A percentile compares a stretch with the other conserved stretches of the same genome.
Conservation (phyloP, 2,329 filamentous ascomycete species). For the Conoideocrella luteorostrata region DNA sequence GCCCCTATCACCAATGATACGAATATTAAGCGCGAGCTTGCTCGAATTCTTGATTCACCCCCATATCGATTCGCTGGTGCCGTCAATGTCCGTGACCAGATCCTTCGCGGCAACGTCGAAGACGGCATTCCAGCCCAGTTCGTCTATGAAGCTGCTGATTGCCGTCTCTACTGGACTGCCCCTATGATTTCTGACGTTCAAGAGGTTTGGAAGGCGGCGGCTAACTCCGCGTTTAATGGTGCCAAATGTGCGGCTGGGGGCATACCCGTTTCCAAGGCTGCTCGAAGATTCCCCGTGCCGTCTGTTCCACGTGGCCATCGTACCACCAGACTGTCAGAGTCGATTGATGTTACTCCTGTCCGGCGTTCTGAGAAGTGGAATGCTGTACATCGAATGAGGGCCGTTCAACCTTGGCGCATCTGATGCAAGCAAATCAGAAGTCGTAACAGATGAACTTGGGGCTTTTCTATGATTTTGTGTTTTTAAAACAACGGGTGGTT, state of each 20-base stretch:
- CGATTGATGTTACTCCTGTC: conserved; percentile 3
- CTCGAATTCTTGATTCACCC: conserved; percentile 25
- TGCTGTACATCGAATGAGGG: too few species aligned
- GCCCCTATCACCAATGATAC: conserved; percentile 19
- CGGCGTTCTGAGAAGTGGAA: neutral
- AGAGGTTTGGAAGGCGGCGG: conserved; percentile 40
- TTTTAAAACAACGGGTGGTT: too few species aligned
- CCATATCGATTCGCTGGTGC: conserved; percentile 24
- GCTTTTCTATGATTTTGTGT: too few species aligned
- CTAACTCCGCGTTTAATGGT: conserved; percentile 32
- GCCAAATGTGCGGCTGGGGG: conserved; percentile 32
- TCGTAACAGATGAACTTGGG: too few species aligned
- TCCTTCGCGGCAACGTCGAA: conserved; percentile 27
- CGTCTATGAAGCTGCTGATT: conserved; percentile 40
- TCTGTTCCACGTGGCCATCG: neutral
- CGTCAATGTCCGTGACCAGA: conserved; percentile 34
- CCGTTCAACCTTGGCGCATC: too few species aligned
- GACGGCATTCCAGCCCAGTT: conserved; percentile 42
- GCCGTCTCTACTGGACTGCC: conserved; percentile 45
- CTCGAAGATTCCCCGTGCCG: conserved; percentile 3
- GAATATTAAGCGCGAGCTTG: conserved; percentile 21
- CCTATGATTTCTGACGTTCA: conserved; percentile 41
- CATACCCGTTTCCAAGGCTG: conserved; percentile 15
- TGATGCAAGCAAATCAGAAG: too few species aligned
- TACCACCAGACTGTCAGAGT: neutral